Evolutionary conservation across 2,329 filamentous ascomycete genomes (phyloP).

Genomic region (Fusarium xylarioides): DNA sequence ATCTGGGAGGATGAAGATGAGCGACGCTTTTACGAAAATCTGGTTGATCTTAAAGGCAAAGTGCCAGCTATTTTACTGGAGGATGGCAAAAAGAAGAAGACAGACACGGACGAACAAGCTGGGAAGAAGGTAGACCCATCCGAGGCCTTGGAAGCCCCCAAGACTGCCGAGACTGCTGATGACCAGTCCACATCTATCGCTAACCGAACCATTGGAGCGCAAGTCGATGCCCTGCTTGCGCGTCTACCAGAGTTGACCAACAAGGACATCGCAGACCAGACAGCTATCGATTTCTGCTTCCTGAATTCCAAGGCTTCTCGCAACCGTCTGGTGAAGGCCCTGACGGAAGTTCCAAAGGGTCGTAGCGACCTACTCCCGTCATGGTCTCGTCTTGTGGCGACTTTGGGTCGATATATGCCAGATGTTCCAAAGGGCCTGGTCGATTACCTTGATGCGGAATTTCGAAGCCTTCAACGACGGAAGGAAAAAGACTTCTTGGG

Average conservation of each 20-base stretch:
- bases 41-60: slow-evolving; percentile 94
- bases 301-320: slow-evolving; percentile 97
- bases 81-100: slow-evolving; percentile 93
- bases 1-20: slow-evolving; percentile 99
- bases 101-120: slow-evolving; percentile 80
- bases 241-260: slow-evolving; percentile 90
- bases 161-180: slow-evolving; percentile 67
- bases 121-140: slow-evolving; percentile 75
- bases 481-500: slow-evolving; percentile 98
- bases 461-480: slow-evolving; percentile 92
- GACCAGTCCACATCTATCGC: slow-evolving; percentile 94
- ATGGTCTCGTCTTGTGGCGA: slow-evolving; percentile 93
- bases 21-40: slow-evolving; percentile 95
- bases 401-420: slow-evolving; percentile 90
- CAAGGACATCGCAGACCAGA: slow-evolving; percentile 91
- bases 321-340: slow-evolving; percentile 89
- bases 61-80: slow-evolving; percentile 94
- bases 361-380: slow-evolving; percentile 89
- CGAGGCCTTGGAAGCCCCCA: slow-evolving; percentile 60
- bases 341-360: slow-evolving; percentile 95
- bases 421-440: slow-evolving; percentile 94
- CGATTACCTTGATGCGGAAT: slow-evolving; percentile 93
- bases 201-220: slow-evolving; percentile 96
- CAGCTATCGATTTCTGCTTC: slow-evolving; percentile 96
- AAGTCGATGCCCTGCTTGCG: slow-evolving; percentile 89